A percentile compares a stretch with the other conserved stretches of the same genome.
These are phyloP conservation scores for Ophiostoma populinum DNA, from an alignment of 2,329 filamentous ascomycete species.

Conservation along the genomic window DNA sequence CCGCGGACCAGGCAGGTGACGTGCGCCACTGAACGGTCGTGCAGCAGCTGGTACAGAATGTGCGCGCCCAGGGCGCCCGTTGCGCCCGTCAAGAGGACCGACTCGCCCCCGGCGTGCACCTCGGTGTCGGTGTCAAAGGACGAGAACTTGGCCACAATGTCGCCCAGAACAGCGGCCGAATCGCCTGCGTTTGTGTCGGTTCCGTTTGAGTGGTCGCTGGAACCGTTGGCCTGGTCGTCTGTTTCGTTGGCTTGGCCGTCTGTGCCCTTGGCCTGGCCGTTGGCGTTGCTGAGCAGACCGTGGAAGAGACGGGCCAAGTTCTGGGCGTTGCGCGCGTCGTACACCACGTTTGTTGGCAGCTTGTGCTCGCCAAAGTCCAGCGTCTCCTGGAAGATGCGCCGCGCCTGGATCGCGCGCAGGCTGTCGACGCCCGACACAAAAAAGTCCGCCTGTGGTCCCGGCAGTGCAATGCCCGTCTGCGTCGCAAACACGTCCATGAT, in stretches of 20 bases:
- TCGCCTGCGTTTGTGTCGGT: background rate
- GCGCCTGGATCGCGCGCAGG: slow-evolving; percentile 26
- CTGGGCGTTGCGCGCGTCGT: slow-evolving; percentile 22
- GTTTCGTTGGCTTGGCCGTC: background rate
- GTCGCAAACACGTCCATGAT: slow-evolving; percentile 16
- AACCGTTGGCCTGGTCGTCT: background rate
- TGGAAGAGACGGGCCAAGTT: slow-evolving; percentile 19
- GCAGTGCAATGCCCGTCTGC: slow-evolving; percentile 18
- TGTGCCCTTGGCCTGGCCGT: slow-evolving; percentile 6
- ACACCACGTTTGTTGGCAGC: slow-evolving; percentile 23
- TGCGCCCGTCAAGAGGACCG: slow-evolving; percentile 21
- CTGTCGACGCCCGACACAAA: slow-evolving; percentile 28
- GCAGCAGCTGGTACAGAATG: slow-evolving; percentile 20
- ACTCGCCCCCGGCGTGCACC: slow-evolving; percentile 1
- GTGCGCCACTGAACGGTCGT: slow-evolving; percentile 17
- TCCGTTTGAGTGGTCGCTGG: too few species aligned
- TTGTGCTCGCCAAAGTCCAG: slow-evolving; percentile 19
- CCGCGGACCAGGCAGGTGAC: slow-evolving; percentile 18
- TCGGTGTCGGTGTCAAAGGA: slow-evolving; percentile 15
- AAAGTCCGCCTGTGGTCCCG: slow-evolving; percentile 20
- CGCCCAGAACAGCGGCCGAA: slow-evolving; percentile 19
- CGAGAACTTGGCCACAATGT: slow-evolving; percentile 27
- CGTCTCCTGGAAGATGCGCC: slow-evolving; percentile 22
- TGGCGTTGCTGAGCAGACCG: slow-evolving; percentile 11
- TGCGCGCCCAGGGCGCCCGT: slow-evolving; percentile 26